A percentile compares a stretch with the other conserved stretches of the same genome.
These are phyloP conservation scores for Backusella psychrophila DNA, from an alignment of 192 early-diverging fungal genomes.

Conservation along the genomic window DNA sequence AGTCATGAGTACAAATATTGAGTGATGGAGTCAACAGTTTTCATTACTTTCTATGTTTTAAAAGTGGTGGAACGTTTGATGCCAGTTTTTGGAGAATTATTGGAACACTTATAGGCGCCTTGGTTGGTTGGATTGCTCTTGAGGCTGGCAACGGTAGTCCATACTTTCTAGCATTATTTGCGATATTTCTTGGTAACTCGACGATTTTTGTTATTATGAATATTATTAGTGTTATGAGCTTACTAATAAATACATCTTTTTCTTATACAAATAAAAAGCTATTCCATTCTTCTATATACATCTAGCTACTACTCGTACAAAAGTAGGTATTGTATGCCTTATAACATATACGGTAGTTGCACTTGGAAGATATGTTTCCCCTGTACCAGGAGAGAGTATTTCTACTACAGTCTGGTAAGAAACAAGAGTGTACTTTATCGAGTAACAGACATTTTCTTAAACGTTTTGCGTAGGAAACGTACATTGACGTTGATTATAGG, in stretches of 20 bases:
- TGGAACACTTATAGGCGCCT: slow-evolving; percentile 42
- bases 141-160: slow-evolving; percentile 19
- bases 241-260: not conserved
- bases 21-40: not conserved
- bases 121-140: slow-evolving; percentile 35
- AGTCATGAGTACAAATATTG: no score
- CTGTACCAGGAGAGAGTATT: slow-evolving; percentile 25
- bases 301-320: slow-evolving; percentile 28
- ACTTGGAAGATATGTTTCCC: slow-evolving; percentile 13
- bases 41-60: not conserved
- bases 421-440: not conserved
- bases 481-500: slow-evolving; percentile 57
- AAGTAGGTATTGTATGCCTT: slow-evolving; percentile 28
- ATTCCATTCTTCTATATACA: slow-evolving; percentile 33
- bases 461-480: slow-evolving; percentile 32
- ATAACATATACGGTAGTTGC: slow-evolving; percentile 32
- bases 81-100: slow-evolving; percentile 42
- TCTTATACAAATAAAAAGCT: slow-evolving; percentile 7
- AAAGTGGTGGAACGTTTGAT: slow-evolving; percentile 42
- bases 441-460: not conserved
- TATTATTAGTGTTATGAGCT: not conserved
- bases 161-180: slow-evolving; percentile 28
- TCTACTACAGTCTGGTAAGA: slow-evolving; percentile 28
- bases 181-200: slow-evolving; percentile 24
- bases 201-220: not conserved